These are phyloP conservation scores for Vachellia pachyceras DNA, from an alignment of 306 rosid species.

Conservation along the genomic window DNA sequence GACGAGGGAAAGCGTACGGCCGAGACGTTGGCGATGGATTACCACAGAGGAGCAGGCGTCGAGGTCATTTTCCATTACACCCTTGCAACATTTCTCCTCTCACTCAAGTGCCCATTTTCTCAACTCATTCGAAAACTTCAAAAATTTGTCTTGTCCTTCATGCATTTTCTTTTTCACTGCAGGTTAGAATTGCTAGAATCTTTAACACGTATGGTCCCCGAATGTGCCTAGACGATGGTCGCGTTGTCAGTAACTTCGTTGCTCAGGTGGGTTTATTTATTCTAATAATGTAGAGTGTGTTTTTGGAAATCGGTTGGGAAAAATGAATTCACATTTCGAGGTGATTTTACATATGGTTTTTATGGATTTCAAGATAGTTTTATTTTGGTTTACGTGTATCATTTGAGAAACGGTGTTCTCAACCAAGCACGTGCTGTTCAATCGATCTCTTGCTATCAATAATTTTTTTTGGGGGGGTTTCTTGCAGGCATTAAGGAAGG, in stretches of 20 bases:
- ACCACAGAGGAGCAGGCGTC: constrained; percentile 90
- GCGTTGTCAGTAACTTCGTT: constrained; percentile 97
- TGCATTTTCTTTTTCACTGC: constrained; percentile 29
- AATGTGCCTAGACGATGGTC: constrained; percentile 99
- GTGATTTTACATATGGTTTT: too few relatives aligned
- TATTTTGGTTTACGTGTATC: too few relatives aligned
- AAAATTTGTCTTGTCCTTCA: background rate
- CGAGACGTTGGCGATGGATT: constrained; percentile 98
- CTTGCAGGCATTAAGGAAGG: constrained; percentile 95
- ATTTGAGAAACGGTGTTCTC: too few relatives aligned
- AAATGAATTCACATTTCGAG: too few relatives aligned
- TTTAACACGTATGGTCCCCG: constrained; percentile 98
- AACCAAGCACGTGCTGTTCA: too few relatives aligned
- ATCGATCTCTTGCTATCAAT: constrained; percentile 24
- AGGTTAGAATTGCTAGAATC: constrained; percentile 99
- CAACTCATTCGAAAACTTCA: background rate
- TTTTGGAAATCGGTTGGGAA: too few relatives aligned
- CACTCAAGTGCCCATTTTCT: background rate
- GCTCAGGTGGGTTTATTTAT: constrained; percentile 71
- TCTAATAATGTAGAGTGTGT: too few relatives aligned
- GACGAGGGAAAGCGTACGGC: constrained; percentile 99
- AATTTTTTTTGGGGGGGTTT: constrained; percentile 34
- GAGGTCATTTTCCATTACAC: constrained; percentile 55
- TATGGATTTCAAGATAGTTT: too few relatives aligned
- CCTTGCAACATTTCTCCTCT: background rate